phyloP scores from a whole-genome alignment of 352 stramenopile species.

The Globisporangium cylindrosporum region DNA sequence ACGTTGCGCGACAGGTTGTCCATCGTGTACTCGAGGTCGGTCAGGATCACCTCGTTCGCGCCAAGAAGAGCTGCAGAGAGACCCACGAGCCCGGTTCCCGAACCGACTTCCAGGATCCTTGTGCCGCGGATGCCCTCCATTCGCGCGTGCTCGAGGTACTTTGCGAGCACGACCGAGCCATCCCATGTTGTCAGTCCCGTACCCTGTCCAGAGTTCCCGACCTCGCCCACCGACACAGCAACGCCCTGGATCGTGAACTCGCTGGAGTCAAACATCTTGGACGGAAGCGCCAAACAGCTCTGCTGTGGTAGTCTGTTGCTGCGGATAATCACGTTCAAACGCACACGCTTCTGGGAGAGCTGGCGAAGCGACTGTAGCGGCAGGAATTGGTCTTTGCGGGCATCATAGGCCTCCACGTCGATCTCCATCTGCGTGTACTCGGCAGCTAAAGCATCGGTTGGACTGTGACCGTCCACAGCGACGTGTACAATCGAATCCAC shows the following conservation, averaged over 20 bases:
- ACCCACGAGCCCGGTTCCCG: conserved; percentile 84
- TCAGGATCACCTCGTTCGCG: conserved; percentile 73
- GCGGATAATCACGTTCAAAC: conserved; percentile 41
- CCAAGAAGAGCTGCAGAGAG: conserved; percentile 77
- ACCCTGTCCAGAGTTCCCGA: conserved; percentile 80
- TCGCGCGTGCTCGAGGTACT: conserved; percentile 80
- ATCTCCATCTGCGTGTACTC: conserved; percentile 21
- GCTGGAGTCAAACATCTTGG: conserved; percentile 51
- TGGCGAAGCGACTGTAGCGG: conserved; percentile 24
- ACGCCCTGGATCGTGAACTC: conserved; percentile 58
- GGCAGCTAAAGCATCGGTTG: not conserved
- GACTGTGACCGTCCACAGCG: not conserved
- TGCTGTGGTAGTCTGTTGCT: conserved; percentile 9
- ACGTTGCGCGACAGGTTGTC: conserved; percentile 70
- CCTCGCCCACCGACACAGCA: conserved; percentile 49
- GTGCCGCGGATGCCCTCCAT: conserved; percentile 26
- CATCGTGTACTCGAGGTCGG: conserved; percentile 87
- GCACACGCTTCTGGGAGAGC: conserved; percentile 24
- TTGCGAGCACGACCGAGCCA: conserved; percentile 88
- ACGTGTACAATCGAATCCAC: not conserved
- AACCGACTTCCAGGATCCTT: conserved; percentile 79
- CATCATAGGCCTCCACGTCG: conserved; percentile 40
- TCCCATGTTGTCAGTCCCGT: conserved; percentile 91
- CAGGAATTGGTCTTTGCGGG: conserved; percentile 31
- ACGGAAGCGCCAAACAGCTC: conserved; percentile 45